These are phyloP conservation scores for Arabidopsis thaliana DNA, from an alignment of 345 rosid genomes.

Conservation along the genomic window DNA sequence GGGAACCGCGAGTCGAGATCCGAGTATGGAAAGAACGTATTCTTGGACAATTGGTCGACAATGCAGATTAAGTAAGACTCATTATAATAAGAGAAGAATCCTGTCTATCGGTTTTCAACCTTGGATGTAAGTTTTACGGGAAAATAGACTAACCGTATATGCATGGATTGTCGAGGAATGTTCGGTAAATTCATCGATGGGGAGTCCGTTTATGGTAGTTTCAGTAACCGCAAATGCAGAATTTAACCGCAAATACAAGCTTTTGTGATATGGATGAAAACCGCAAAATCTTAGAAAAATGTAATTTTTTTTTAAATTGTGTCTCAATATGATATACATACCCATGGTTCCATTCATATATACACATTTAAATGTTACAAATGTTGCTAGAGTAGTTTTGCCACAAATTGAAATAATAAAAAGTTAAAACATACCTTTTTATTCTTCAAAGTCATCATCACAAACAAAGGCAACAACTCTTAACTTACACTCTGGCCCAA, in stretches of 20 bases:
- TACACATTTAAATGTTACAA: constrained; percentile 26
- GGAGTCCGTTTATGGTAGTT: too few relatives aligned
- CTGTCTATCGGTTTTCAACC: not conserved
- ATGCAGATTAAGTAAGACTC: not conserved
- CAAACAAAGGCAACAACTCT: constrained; percentile 19
- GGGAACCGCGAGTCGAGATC: not conserved
- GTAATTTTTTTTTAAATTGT: not conserved
- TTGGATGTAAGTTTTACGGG: not conserved
- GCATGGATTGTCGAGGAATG: not conserved
- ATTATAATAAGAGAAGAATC: not conserved
- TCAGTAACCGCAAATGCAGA: too few relatives aligned
- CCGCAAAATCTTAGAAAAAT: not conserved
- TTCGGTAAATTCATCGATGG: too few relatives aligned
- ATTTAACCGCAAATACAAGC: too few relatives aligned
- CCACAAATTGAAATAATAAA: not conserved
- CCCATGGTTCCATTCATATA: constrained; percentile 11
- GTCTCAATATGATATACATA: constrained; percentile 8
- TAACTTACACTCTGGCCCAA: not conserved
- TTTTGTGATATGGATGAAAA: too few relatives aligned
- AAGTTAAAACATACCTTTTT: not conserved
- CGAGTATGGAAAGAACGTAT: not conserved
- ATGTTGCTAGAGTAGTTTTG: constrained; percentile 19
- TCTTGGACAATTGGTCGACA: not conserved
- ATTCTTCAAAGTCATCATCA: constrained; percentile 23
- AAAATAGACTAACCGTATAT: not conserved